phyloP scores from a whole-genome alignment of 169 alveolate species.

The Cryptosporidium sp. region DNA sequence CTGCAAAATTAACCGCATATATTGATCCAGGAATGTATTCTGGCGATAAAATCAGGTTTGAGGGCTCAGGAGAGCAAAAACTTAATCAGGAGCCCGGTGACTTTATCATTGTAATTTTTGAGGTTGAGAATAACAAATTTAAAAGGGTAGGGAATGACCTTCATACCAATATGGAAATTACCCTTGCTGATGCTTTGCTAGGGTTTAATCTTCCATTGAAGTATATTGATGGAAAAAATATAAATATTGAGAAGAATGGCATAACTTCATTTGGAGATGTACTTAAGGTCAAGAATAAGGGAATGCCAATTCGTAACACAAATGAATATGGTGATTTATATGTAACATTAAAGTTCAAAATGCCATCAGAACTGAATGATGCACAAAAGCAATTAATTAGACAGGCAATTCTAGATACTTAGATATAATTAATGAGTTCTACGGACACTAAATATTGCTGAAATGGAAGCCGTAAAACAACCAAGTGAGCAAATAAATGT shows the following conservation, averaged over 20 bases:
- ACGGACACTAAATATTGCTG: constrained; percentile 37
- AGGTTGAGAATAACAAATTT: constrained; percentile 79
- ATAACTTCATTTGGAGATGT: constrained; percentile 85
- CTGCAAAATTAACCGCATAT: constrained; percentile 75
- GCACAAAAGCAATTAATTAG: constrained; percentile 79
- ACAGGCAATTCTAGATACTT: constrained; percentile 78
- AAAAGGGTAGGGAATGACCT: constrained; percentile 86
- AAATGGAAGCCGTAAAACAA: constrained; percentile 68
- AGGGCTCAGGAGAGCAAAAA: constrained; percentile 86
- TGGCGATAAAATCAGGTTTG: constrained; percentile 84
- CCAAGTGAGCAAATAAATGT: constrained; percentile 62
- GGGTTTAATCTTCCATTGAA: constrained; percentile 84
- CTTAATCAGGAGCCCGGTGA: constrained; percentile 86
- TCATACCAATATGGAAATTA: constrained; percentile 82
- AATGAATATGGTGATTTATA: constrained; percentile 83
- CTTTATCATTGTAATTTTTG: constrained; percentile 81
- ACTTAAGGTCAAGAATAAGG: constrained; percentile 81
- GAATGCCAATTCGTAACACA: constrained; percentile 84
- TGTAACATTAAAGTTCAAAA: constrained; percentile 81
- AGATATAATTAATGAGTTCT: constrained; percentile 31
- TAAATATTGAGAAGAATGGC: constrained; percentile 80
- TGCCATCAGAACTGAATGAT: constrained; percentile 81
- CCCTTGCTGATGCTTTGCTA: constrained; percentile 84
- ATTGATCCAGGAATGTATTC: constrained; percentile 81
- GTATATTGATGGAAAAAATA: constrained; percentile 82